A percentile compares a stretch with the other conserved stretches of the same genome.
phyloP scores from a whole-genome alignment of 1,284 basidiomycete genomes.

The Pterulicium gracile region DNA sequence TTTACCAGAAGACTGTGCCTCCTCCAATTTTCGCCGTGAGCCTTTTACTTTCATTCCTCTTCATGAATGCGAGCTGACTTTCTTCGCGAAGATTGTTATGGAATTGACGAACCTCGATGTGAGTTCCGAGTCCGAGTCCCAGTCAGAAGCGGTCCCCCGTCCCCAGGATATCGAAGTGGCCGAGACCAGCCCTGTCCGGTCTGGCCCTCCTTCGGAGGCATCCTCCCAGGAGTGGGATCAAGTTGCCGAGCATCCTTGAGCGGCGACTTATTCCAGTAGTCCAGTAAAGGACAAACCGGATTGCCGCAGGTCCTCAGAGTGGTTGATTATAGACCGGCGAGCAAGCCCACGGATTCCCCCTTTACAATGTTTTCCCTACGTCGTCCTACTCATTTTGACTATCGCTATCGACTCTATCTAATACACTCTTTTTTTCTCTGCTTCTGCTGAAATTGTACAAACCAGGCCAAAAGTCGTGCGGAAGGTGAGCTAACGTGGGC shows the following conservation, averaged over 20 bases:
- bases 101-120: constrained; percentile 84
- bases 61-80: constrained; percentile 7
- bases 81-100: constrained; percentile 58
- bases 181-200: constrained; percentile 45
- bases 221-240: constrained; percentile 83
- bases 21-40: constrained; percentile 75
- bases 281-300: too few species aligned
- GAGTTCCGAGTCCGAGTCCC: constrained; percentile 47
- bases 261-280: too few species aligned
- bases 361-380: constrained; percentile 15
- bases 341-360: not conserved
- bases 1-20: constrained; percentile 90
- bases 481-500: constrained; percentile 52
- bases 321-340: not conserved
- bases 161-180: constrained; percentile 31
- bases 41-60: constrained; percentile 5
- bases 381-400: constrained; percentile 17
- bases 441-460: too few species aligned
- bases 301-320: not conserved
- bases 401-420: constrained; percentile 34
- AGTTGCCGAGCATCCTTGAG: constrained; percentile 43
- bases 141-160: constrained; percentile 17
- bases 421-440: constrained; percentile 41
- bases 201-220: constrained; percentile 66
- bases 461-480: constrained; percentile 51